Evolutionary conservation across 169 alveolate genomes (phyloP).

Genomic region (Eimeria zaria): DNA sequence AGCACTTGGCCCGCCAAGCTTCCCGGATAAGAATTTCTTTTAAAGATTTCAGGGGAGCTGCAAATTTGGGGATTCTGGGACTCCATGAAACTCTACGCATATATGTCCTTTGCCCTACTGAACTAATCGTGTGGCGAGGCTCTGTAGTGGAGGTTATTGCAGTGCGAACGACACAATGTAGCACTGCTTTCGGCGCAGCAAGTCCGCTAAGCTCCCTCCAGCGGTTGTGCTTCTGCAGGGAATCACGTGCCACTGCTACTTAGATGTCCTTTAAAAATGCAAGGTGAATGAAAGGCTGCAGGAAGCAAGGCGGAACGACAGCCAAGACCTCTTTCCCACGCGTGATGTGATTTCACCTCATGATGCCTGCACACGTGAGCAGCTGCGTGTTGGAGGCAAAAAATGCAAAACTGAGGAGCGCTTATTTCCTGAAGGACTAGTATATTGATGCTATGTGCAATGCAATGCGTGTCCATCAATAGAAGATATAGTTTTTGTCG

Average conservation of each 20-base stretch:
- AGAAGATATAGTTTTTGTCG: neutral
- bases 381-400: neutral
- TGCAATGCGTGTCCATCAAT: neutral
- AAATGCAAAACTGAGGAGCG: neutral
- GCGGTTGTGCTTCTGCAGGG: neutral
- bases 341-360: neutral
- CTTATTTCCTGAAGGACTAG: neutral
- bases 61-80: neutral
- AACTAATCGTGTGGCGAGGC: neutral
- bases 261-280: neutral
- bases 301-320: neutral
- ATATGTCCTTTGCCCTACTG: neutral
- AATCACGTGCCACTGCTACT: neutral
- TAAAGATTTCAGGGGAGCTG: neutral
- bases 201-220: neutral
- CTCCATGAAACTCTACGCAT: neutral
- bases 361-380: constrained; percentile 53
- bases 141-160: neutral
- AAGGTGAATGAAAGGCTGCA: neutral
- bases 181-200: neutral
- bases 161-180: neutral
- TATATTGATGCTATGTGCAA: neutral
- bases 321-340: neutral
- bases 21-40: neutral
- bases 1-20: neutral